Conservation (phyloP, 306 rosid genomes). For the Trifolium fragiferum region DNA sequence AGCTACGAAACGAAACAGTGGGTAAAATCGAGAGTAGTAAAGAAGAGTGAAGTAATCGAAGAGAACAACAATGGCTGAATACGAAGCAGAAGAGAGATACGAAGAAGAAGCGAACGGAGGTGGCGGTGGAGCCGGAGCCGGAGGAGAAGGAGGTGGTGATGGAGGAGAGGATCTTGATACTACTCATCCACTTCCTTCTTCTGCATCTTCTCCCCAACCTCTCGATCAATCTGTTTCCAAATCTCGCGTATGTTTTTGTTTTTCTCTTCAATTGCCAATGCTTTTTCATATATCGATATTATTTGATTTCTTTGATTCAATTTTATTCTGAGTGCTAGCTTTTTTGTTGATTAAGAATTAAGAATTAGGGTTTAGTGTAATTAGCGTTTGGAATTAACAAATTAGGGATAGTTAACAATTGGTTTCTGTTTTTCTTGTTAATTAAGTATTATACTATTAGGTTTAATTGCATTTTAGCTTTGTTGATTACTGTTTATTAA, state of each 20-base stretch:
- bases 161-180: background rate
- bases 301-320: background rate
- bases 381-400: background rate
- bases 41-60: background rate
- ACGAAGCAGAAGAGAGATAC: slow-evolving; percentile 14
- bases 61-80: background rate
- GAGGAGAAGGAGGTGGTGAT: background rate
- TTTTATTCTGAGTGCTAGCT: background rate
- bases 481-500: no score
- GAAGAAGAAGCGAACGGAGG: background rate
- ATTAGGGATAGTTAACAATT: background rate
- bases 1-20: background rate
- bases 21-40: background rate
- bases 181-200: background rate
- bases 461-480: background rate
- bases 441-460: background rate
- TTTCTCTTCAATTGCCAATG: background rate
- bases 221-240: slow-evolving; percentile 2
- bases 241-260: background rate
- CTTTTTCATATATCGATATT: background rate
- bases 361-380: background rate
- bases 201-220: slow-evolving; percentile 20
- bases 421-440: background rate
- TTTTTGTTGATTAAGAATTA: background rate
- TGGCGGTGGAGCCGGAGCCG: background rate